Evolutionary conservation across 2,329 filamentous ascomycete species (phyloP).

Genomic region (Harringtonia aguacate): DNA sequence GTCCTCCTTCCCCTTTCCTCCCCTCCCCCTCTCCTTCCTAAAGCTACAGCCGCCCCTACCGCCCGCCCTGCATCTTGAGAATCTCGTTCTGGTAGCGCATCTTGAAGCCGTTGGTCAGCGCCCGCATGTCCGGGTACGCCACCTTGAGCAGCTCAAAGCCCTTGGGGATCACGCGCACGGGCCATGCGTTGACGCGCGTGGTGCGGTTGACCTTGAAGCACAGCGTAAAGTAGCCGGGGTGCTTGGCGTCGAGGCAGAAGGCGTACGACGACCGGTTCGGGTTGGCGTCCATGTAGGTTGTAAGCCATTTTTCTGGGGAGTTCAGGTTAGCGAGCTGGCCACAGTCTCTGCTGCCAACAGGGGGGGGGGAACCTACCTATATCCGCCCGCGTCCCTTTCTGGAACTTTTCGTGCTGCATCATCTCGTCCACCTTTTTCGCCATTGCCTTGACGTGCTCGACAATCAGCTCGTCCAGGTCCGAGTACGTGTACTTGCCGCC

Average conservation of each 20-base stretch:
- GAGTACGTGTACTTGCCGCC: slow-evolving; percentile 84
- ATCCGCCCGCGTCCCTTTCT: slow-evolving; percentile 66
- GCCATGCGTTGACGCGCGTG: slow-evolving; percentile 65
- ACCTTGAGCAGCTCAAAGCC: slow-evolving; percentile 86
- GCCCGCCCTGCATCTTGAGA: slow-evolving; percentile 40
- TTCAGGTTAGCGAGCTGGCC: too few relatives aligned
- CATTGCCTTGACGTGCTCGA: slow-evolving; percentile 96
- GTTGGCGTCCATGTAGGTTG: slow-evolving; percentile 92
- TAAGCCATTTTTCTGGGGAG: slow-evolving; percentile 80
- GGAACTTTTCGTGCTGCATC: slow-evolving; percentile 89
- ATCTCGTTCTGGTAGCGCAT: slow-evolving; percentile 59
- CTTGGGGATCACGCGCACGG: slow-evolving; percentile 83
- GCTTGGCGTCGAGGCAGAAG: slow-evolving; percentile 88
- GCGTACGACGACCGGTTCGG: slow-evolving; percentile 87
- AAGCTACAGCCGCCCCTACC: slow-evolving; percentile 1
- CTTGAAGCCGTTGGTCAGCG: slow-evolving; percentile 96
- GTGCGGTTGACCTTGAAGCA: slow-evolving; percentile 87
- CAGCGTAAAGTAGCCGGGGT: slow-evolving; percentile 88
- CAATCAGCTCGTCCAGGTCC: slow-evolving; percentile 94
- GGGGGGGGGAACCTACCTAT: slow-evolving; percentile 55
- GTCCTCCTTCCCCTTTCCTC: neutral
- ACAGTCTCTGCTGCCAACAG: too few relatives aligned
- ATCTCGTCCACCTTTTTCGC: slow-evolving; percentile 95
- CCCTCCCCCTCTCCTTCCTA: neutral
- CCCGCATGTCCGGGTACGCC: slow-evolving; percentile 88